Conservation (phyloP, 2,329 filamentous ascomycete species). For the Diaporthe helianthi region DNA sequence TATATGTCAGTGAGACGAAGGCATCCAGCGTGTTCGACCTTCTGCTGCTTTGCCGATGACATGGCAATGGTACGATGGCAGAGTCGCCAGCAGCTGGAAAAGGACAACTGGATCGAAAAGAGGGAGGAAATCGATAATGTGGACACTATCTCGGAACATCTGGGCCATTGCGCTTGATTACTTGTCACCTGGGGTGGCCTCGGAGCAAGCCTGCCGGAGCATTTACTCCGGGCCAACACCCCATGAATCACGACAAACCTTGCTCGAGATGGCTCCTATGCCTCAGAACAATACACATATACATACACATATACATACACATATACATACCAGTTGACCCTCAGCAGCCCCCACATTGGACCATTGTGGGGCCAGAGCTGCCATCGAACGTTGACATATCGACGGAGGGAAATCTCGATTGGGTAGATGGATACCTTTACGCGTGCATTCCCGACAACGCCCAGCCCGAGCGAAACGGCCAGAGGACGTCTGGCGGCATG, state of each 20-base stretch:
- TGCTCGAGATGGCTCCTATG: background rate
- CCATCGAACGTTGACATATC: background rate
- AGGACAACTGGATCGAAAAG: background rate
- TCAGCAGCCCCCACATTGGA: background rate
- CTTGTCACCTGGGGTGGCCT: background rate
- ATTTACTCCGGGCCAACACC: slow-evolving; percentile 9
- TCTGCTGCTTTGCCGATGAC: background rate
- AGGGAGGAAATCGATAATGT: background rate
- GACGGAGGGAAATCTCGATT: background rate
- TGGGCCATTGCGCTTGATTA: background rate
- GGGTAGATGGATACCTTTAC: background rate
- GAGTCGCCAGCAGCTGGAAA: background rate
- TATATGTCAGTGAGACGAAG: background rate
- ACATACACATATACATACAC: too few relatives aligned
- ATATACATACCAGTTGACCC: too few relatives aligned
- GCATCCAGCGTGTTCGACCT: background rate
- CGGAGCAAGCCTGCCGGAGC: slow-evolving; percentile 14
- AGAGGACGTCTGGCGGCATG: background rate
- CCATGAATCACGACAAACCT: slow-evolving; percentile 19
- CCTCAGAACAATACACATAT: too few relatives aligned
- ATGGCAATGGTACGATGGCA: background rate
- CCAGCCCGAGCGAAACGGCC: background rate
- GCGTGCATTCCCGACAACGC: background rate
- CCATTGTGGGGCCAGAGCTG: background rate
- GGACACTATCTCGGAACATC: background rate